phyloP scores from a whole-genome alignment of 2,329 filamentous ascomycete species.

The Tolypocladium endophyticum region DNA sequence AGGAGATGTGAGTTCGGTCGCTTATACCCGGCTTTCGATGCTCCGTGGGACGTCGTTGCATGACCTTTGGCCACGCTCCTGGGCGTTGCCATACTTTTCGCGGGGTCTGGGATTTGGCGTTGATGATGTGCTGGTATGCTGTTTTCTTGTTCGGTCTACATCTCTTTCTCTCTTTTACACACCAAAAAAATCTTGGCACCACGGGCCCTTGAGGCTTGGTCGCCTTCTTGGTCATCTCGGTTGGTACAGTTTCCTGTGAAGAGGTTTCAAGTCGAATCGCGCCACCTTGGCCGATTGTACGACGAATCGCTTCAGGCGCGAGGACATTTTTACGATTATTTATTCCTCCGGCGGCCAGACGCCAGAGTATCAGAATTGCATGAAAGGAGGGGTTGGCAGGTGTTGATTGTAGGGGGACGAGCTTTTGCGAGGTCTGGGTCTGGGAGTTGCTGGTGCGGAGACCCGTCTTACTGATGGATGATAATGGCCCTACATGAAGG shows the following conservation, averaged over 20 bases:
- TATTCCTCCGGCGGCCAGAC: neutral
- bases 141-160: slow-evolving; percentile 16
- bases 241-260: neutral
- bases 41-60: slow-evolving; percentile 23
- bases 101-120: slow-evolving; percentile 33
- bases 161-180: slow-evolving; percentile 7
- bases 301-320: neutral
- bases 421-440: neutral
- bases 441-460: neutral
- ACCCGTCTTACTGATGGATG: slow-evolving; percentile 1
- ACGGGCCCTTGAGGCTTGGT: neutral
- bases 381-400: neutral
- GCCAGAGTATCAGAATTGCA: neutral
- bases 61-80: slow-evolving; percentile 13
- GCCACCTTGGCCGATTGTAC: neutral
- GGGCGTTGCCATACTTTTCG: slow-evolving; percentile 25
- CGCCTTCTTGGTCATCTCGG: slow-evolving; percentile 1
- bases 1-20: slow-evolving; percentile 16
- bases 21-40: slow-evolving; percentile 52
- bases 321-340: neutral
- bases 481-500: slow-evolving; percentile 8
- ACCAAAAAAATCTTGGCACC: neutral
- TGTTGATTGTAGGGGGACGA: neutral
- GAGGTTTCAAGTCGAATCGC: neutral
- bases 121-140: slow-evolving; percentile 24